phyloP scores from a whole-genome alignment of 352 stramenopile species.

The Globisporangium alternatum region DNA sequence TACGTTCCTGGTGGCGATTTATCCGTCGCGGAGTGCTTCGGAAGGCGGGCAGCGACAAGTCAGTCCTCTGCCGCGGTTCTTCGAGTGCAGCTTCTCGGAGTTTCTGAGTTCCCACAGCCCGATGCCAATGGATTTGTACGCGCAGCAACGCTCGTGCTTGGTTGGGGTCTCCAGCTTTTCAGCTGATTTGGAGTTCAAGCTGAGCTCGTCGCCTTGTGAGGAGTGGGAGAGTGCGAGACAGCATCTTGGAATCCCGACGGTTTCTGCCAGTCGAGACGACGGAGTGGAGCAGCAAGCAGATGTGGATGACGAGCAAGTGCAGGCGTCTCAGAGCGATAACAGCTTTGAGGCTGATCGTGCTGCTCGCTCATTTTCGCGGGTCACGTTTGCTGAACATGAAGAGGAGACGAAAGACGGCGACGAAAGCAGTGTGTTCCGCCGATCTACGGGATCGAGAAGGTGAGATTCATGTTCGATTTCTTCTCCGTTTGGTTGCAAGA shows the following conservation, averaged over 20 bases:
- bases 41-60: slow-evolving; percentile 16
- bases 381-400: slow-evolving; percentile 3
- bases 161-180: slow-evolving; percentile 57
- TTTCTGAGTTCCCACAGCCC: slow-evolving; percentile 6
- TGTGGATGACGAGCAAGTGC: background rate
- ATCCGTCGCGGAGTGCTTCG: slow-evolving; percentile 21
- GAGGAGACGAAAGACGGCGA: background rate
- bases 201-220: slow-evolving; percentile 29
- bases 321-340: background rate
- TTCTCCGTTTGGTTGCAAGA: background rate
- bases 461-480: background rate
- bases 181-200: slow-evolving; percentile 40
- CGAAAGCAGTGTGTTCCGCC: background rate
- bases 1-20: slow-evolving; percentile 71
- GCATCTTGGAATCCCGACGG: slow-evolving; percentile 29
- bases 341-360: background rate
- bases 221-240: slow-evolving; percentile 39
- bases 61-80: slow-evolving; percentile 60
- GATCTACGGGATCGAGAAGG: slow-evolving; percentile 1
- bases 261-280: background rate
- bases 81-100: slow-evolving; percentile 53
- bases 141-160: slow-evolving; percentile 39
- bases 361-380: background rate
- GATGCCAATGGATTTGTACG: slow-evolving; percentile 38
- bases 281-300: background rate